Base-by-base conservation (phyloP, 257 asterid genomes). In the Lycium ferocissimum region DNA sequence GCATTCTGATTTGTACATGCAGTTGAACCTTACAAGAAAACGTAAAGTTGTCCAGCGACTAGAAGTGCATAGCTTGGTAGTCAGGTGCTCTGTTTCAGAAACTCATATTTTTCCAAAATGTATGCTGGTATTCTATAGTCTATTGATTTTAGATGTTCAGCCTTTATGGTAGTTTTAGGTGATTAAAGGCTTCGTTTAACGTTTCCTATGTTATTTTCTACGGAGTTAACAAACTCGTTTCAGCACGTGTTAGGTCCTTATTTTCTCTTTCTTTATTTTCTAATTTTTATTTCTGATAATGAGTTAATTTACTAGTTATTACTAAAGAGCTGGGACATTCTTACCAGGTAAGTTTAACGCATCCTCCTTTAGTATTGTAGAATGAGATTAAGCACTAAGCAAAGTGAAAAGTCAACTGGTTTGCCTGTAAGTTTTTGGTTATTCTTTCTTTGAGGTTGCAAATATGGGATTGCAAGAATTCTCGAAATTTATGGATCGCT, bases 131-230 rank as follows among this genome's bases (percentile, higher is more conserved):
- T 33, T 13, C 13, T 67, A 0, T 67, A 67, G 75, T 67, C 49
- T 13, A 67, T 67, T 67, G 47, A 35, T 67, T 67, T 67, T 14
- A 67, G 75, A 67, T 35, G 20, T 35, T 35, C 49, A 67, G 49
- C 75, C 75, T 67, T 35, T 14, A 47, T 67, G 22, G 75, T 67
- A 67, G 22, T 67, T 8, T 67, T 14, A 37, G 49, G 40, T 14
- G 49, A 67, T 67, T 67, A 65, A 67, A 67, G 75, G 49, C 75
- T 67, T 67, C 75, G 35, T 67, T 7, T 67, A 15, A 67, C 9
- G 1, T 43, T 15, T 35, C 47, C 5, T 35, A 67, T 67, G 75
- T 37, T 67, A 37, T 67, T 67, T 33, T 35, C 12, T 14, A 7
- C 5, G 22, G 49, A 67, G 75, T 67, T 67, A 37, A 67, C 20